Conservation (phyloP, 2,329 filamentous ascomycete genomes). For the Stemphylium lycopersici region DNA sequence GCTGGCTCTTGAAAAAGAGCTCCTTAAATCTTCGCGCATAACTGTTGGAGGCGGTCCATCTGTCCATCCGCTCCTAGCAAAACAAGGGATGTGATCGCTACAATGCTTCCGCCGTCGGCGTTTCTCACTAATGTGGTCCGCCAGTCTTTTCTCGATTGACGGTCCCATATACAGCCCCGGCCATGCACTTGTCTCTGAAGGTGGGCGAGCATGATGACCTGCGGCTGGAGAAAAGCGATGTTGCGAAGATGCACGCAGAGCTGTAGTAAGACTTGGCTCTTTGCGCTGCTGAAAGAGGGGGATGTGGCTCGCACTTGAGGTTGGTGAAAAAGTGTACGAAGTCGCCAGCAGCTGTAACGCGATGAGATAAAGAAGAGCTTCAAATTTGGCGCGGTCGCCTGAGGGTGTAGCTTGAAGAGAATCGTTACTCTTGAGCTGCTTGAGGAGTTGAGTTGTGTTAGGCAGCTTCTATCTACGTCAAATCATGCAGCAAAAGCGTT, state of each 20-base stretch:
- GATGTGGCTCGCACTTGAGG: constrained; percentile 15
- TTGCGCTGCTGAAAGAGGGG: constrained; percentile 18
- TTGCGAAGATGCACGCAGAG: constrained; percentile 24
- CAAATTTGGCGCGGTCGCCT: constrained; percentile 9
- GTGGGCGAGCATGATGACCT: constrained; percentile 32
- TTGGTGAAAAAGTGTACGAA: constrained; percentile 28
- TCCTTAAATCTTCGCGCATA: neutral
- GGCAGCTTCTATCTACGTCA: constrained; percentile 12
- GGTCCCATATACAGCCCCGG: constrained; percentile 27
- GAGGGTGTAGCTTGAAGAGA: neutral
- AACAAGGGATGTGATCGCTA: neutral
- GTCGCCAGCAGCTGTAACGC: constrained; percentile 34
- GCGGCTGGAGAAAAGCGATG: constrained; percentile 32
- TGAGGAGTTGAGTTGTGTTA: constrained; percentile 7
- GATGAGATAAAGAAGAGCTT: constrained; percentile 24
- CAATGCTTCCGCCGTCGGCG: constrained; percentile 2
- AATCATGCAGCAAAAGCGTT: neutral
- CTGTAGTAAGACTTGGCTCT: constrained; percentile 14
- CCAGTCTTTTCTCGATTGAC: constrained; percentile 22
- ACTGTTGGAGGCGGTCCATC: constrained; percentile 2
- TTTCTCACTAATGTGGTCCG: constrained; percentile 14
- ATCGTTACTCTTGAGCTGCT: constrained; percentile 2
- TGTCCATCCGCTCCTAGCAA: constrained; percentile 3
- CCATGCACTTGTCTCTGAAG: constrained; percentile 28
- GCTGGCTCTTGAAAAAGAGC: constrained; percentile 1